These are phyloP conservation scores for Oryza nivara DNA, from an alignment of 176 grass and related monocot species.

Conservation along the genomic window DNA sequence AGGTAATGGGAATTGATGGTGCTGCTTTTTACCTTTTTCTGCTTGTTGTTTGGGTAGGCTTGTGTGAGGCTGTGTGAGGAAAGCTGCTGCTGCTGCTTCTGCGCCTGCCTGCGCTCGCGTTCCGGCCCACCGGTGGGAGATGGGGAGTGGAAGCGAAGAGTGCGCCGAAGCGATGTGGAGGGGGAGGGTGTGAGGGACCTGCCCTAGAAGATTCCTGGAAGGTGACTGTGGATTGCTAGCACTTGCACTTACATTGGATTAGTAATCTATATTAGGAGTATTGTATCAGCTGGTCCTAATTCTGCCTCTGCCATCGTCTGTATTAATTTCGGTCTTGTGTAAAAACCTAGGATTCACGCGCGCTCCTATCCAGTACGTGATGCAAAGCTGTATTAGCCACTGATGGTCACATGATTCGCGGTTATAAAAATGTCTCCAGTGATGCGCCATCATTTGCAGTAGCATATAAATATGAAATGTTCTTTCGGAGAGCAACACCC, in stretches of 20 bases:
- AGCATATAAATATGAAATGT: background rate
- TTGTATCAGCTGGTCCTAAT: slow-evolving; percentile 44
- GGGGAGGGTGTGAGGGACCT: background rate
- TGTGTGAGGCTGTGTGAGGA: slow-evolving; percentile 15
- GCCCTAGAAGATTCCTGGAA: slow-evolving; percentile 64
- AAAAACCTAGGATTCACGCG: background rate
- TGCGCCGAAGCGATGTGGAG: background rate
- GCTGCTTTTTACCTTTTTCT: background rate
- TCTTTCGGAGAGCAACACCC: background rate
- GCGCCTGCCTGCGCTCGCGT: slow-evolving; percentile 22
- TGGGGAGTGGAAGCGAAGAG: background rate
- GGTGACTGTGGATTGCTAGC: slow-evolving; percentile 17
- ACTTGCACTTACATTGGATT: background rate
- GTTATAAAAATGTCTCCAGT: background rate
- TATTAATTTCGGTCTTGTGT: background rate
- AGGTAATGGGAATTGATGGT: background rate
- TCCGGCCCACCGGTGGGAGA: slow-evolving; percentile 13
- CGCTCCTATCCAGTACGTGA: background rate
- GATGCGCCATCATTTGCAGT: background rate
- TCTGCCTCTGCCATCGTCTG: background rate
- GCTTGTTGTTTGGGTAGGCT: slow-evolving; percentile 3
- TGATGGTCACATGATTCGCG: background rate
- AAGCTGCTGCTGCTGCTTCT: slow-evolving; percentile 31
- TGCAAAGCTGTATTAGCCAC: background rate
- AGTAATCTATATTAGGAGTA: background rate